Evolutionary conservation across 305 asterid genomes (phyloP).

Genomic region (Solanum hybrid): DNA sequence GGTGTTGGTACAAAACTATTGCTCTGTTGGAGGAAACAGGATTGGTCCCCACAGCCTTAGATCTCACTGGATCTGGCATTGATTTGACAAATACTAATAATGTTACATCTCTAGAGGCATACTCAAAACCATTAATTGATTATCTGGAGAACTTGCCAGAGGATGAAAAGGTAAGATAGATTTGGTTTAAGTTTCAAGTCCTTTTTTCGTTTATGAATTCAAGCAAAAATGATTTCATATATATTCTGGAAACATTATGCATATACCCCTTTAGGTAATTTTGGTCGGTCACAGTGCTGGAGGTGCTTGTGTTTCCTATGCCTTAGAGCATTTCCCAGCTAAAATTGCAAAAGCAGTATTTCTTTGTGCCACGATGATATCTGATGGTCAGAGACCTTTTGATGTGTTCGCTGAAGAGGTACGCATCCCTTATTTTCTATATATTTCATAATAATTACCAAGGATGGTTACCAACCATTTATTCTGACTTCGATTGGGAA

Average conservation of each 20-base stretch:
- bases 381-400: constrained; percentile 78
- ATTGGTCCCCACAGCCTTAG: constrained; percentile 61
- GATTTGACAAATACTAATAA: constrained; percentile 54
- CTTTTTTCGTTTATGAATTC: not conserved
- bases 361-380: constrained; percentile 77
- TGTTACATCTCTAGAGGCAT: constrained; percentile 51
- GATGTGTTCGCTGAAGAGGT: constrained; percentile 94
- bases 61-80: constrained; percentile 89
- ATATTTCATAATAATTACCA: not conserved
- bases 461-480: not conserved
- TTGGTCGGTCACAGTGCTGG: constrained; percentile 94
- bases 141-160: constrained; percentile 64
- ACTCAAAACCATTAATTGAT: constrained; percentile 73
- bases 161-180: constrained; percentile 53
- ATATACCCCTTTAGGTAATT: constrained; percentile 43
- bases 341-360: constrained; percentile 79
- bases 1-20: constrained; percentile 97
- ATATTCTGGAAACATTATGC: not conserved
- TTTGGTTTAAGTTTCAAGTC: not conserved
- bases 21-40: constrained; percentile 85
- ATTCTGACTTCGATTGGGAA: not conserved
- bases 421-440: not conserved
- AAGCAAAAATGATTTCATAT: not conserved
- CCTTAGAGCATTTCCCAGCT: constrained; percentile 58
- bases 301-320: constrained; percentile 88